Percentiles rank a stretch among this genome's conserved stretches.
Conservation (phyloP, 1,284 basidiomycete genomes). For the Naganishia albida region DNA sequence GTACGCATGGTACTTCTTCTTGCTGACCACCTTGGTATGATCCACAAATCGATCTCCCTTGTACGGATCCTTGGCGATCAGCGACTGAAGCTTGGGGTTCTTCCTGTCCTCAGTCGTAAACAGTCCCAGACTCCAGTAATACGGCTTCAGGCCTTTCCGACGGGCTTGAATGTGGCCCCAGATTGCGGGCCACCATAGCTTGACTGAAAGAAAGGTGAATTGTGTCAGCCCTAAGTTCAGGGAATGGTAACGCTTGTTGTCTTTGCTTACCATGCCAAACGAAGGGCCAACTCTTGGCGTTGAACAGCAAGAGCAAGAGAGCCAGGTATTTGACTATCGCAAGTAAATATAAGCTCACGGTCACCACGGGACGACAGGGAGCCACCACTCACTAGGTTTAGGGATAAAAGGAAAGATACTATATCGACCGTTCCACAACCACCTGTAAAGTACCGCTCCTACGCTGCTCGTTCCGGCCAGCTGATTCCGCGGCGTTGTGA, state of each 20-base stretch:
- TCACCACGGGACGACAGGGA: not conserved
- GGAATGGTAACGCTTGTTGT: not conserved
- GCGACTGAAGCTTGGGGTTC: conserved; percentile 15
- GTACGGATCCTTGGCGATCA: conserved; percentile 14
- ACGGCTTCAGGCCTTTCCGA: conserved; percentile 30
- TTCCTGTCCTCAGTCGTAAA: conserved; percentile 24
- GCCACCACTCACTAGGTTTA: conserved; percentile 20
- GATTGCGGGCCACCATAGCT: conserved; percentile 32
- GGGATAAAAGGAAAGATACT: conserved; percentile 33
- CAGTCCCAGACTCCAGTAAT: conserved; percentile 30
- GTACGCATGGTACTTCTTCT: conserved; percentile 42
- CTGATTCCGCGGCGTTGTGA: conserved; percentile 1
- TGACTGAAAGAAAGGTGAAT: conserved; percentile 6
- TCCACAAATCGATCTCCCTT: conserved; percentile 13
- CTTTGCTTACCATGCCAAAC: conserved; percentile 49
- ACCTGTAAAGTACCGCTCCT: conserved; percentile 16
- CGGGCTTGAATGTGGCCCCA: conserved; percentile 25
- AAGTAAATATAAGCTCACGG: not conserved
- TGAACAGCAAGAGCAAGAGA: conserved; percentile 46
- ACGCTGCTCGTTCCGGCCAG: not conserved
- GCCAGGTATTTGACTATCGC: conserved; percentile 48
- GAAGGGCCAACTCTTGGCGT: conserved; percentile 51
- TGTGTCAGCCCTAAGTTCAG: not conserved
- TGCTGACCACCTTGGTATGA: conserved; percentile 39
- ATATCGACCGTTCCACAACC: conserved; percentile 23